Evolutionary conservation across 2,329 filamentous ascomycete species (phyloP), one percentile per base, ranked within the genome.

Genomic region (Fusarium fujikuroi): DNA sequence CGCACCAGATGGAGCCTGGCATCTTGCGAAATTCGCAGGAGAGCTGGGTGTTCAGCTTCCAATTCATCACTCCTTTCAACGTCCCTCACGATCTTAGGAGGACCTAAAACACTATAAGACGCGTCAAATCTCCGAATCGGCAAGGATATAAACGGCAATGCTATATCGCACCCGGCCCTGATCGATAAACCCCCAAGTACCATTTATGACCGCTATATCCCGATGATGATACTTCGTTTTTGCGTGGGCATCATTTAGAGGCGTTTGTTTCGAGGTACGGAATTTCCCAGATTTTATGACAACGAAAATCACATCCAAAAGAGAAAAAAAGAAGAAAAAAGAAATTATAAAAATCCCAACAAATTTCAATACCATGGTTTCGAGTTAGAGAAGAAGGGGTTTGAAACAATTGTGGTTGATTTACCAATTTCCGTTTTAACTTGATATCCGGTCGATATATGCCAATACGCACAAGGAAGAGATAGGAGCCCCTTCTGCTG

Each of bases 201-300:
- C 53, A 59, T 64, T 70, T 74, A 70, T 60, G 63, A 66, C 60
- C 69, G 40, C 52, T 39, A 56, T 70, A 63, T 67, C 39, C 44
- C 28, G 49, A 66, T 14, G 28, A 69, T 39, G 32, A 59, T 43
- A 60, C 28, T 62, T 53, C 28, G 14, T 49, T 66, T 66, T 73
- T 74, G 65, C 65, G 46, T 72, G 70, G 72, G 69, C 57, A 76
- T 63, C 58, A 70, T 76, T 73, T 77, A 77, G 75, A 76, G 70
- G 72, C 75, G 75, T 75, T 65, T 53, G 52, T 64, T 75, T 65
- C 44, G 63, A 75, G 66, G 65, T 64, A 50, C 44, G 42, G 57
- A 66, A 53, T 52, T 65, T 60, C 39, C 54, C 47, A 52, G 64
- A 66, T 67, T 57, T 47, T 53, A 69, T 59, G 60, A 71, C 63